Evolutionary conservation across 768 basidiomycete genomes (phyloP).

Genomic region (Macrolepiota fuliginosa): DNA sequence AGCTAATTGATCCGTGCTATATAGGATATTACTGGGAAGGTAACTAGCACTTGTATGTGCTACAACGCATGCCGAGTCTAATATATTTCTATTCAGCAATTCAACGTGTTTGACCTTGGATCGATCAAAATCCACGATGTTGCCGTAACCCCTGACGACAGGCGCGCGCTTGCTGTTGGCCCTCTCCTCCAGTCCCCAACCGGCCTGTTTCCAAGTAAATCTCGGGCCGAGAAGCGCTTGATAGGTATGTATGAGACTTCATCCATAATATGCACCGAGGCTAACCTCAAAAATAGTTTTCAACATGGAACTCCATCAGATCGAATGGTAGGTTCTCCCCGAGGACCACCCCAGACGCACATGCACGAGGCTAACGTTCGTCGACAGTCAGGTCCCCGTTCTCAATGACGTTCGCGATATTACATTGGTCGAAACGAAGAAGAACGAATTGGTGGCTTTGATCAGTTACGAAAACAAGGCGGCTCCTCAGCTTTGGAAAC

Average conservation of each 20-base stretch:
- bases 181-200: constrained; percentile 61
- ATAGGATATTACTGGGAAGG: constrained; percentile 61
- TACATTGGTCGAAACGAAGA: constrained; percentile 50
- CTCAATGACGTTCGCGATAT: constrained; percentile 73
- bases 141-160: constrained; percentile 64
- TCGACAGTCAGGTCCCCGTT: constrained; percentile 63
- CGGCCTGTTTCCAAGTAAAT: constrained; percentile 68
- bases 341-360: background rate
- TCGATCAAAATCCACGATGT: constrained; percentile 68
- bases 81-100: constrained; percentile 32
- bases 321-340: constrained; percentile 55
- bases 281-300: constrained; percentile 43
- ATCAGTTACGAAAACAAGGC: constrained; percentile 77
- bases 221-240: constrained; percentile 69
- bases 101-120: constrained; percentile 58
- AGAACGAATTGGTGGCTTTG: constrained; percentile 54
- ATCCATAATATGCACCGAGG: background rate
- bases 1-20: background rate
- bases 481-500: constrained; percentile 76
- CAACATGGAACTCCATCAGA: constrained; percentile 59
- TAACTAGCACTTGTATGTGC: constrained; percentile 17
- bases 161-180: constrained; percentile 64
- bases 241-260: constrained; percentile 49
- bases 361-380: constrained; percentile 6
- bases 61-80: background rate